phyloP scores from a whole-genome alignment of 2,329 filamentous ascomycete species.

The Aspergillus sp. region DNA sequence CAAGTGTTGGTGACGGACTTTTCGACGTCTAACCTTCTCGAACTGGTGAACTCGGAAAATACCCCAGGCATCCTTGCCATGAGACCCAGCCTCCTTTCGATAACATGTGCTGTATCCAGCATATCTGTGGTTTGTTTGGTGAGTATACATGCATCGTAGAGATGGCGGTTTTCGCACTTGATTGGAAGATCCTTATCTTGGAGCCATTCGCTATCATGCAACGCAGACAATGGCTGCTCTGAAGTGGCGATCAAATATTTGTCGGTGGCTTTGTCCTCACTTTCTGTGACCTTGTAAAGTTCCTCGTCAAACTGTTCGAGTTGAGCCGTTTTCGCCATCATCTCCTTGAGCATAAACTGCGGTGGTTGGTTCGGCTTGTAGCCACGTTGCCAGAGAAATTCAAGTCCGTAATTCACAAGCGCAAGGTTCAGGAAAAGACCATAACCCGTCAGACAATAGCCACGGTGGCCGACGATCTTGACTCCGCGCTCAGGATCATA shows the following conservation, averaged over 20 bases:
- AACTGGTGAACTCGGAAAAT: constrained; percentile 99
- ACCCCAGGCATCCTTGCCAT: constrained; percentile 93
- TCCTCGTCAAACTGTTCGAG: constrained; percentile 97
- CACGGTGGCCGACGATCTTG: constrained; percentile 92
- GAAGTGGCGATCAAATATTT: constrained; percentile 84
- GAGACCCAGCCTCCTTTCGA: constrained; percentile 90
- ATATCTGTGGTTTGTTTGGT: constrained; percentile 53
- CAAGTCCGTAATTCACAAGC: constrained; percentile 90
- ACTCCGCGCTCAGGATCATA: constrained; percentile 92
- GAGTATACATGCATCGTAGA: constrained; percentile 6
- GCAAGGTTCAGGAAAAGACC: constrained; percentile 92
- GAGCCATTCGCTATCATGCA: constrained; percentile 94
- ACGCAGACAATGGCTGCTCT: constrained; percentile 91
- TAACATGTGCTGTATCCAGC: constrained; percentile 95
- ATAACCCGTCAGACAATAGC: constrained; percentile 89
- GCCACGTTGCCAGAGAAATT: constrained; percentile 81
- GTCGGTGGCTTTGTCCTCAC: constrained; percentile 83
- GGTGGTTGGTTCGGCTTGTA: constrained; percentile 85
- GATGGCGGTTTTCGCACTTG: constrained; percentile 59
- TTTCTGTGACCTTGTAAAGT: constrained; percentile 89
- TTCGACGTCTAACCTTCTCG: constrained; percentile 68
- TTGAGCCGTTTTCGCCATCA: constrained; percentile 98
- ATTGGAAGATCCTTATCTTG: constrained; percentile 82
- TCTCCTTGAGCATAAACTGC: constrained; percentile 91
- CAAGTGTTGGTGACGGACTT: neutral